Evolutionary conservation across 2,329 filamentous ascomycete species (phyloP).

Genomic region (Aspergillus flavus): DNA sequence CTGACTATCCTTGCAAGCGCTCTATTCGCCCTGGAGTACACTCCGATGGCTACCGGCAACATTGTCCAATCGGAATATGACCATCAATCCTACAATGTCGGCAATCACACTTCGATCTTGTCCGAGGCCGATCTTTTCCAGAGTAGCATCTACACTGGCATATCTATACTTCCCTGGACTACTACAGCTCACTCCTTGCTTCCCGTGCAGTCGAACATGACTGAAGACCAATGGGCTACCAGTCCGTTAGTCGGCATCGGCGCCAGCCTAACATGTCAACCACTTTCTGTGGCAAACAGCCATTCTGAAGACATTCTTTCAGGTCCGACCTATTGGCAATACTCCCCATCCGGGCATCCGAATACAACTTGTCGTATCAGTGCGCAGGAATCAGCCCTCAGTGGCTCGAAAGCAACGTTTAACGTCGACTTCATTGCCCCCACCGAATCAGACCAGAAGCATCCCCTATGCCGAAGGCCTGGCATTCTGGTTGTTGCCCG

Average conservation of each 20-base stretch:
- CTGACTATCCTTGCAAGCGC: conserved; percentile 9
- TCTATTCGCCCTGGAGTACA: conserved; percentile 8
- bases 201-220: conserved; percentile 12
- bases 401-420: not conserved
- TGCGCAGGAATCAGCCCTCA: not conserved
- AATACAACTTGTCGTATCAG: conserved; percentile 1
- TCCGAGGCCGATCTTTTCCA: conserved; percentile 10
- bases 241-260: conserved; percentile 11
- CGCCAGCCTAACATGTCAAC: conserved; percentile 1
- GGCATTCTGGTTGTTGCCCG: conserved; percentile 7
- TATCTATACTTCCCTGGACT: conserved; percentile 19
- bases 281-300: conserved; percentile 2
- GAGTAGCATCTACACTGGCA: conserved; percentile 13
- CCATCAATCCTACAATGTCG: not conserved
- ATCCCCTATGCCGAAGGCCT: not conserved
- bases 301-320: conserved; percentile 5
- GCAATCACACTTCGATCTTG: conserved; percentile 6
- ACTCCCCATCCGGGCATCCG: conserved; percentile 4
- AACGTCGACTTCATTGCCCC: conserved; percentile 12
- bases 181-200: conserved; percentile 11
- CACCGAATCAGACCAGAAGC: not conserved
- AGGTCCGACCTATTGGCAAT: not conserved
- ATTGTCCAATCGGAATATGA: conserved; percentile 7
- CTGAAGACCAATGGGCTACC: conserved; percentile 11
- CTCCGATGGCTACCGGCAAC: not conserved